These are phyloP conservation scores for Kwoniella newhampshirensis DNA, from an alignment of 768 basidiomycete genomes.

Conservation along the genomic window DNA sequence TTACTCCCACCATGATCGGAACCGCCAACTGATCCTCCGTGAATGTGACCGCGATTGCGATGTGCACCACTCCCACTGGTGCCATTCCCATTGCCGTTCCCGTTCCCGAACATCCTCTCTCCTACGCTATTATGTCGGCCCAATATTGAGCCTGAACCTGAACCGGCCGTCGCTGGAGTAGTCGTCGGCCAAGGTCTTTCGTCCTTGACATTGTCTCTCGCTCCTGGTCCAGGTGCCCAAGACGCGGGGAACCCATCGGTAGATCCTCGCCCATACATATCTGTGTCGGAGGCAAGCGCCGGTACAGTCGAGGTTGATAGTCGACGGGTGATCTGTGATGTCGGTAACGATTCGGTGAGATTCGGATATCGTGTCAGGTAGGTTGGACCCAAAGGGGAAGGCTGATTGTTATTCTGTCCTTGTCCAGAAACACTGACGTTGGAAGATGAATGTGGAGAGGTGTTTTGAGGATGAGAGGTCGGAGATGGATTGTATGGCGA, in stretches of 20 bases:
- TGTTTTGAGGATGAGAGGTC: slow-evolving; percentile 2
- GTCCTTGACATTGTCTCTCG: background rate
- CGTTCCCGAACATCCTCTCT: slow-evolving; percentile 1
- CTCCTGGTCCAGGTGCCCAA: background rate
- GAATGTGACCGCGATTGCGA: background rate
- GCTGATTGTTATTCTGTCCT: background rate
- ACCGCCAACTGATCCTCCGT: background rate
- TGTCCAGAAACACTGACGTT: slow-evolving; percentile 1
- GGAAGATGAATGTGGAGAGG: slow-evolving; percentile 3
- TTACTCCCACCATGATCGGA: background rate
- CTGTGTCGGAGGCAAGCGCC: too few species aligned
- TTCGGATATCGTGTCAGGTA: slow-evolving; percentile 18
- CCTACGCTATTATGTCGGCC: background rate
- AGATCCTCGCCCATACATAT: too few species aligned
- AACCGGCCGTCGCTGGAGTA: background rate
- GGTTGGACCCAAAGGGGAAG: slow-evolving; percentile 14
- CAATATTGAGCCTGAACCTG: too few species aligned
- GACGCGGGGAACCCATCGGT: too few species aligned
- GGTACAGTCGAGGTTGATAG: too few species aligned
- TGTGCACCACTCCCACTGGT: background rate
- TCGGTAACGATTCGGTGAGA: background rate
- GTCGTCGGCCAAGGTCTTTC: background rate
- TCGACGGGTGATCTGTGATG: too few species aligned
- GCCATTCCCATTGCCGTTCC: background rate
- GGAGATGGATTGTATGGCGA: slow-evolving; percentile 12